A percentile compares a stretch with the other conserved stretches of the same genome.
These are phyloP conservation scores for Boletus eberwhitei DNA, from an alignment of 768 basidiomycete genomes.

Conservation along the genomic window DNA sequence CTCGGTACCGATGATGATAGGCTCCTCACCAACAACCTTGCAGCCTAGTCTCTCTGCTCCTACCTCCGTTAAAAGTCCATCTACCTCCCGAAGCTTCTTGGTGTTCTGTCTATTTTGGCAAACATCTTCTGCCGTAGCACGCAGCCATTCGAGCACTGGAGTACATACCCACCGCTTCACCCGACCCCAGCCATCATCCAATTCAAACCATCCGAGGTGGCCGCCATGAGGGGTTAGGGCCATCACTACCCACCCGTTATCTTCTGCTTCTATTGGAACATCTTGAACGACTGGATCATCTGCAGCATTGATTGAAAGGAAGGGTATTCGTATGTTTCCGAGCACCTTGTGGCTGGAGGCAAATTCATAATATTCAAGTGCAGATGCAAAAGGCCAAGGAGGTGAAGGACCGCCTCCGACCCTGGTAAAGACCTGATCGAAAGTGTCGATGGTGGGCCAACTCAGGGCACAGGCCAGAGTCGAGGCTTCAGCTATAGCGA, in stretches of 20 bases:
- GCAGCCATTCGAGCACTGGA: constrained; percentile 73
- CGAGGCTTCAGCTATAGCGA: constrained; percentile 48
- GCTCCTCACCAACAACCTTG: constrained; percentile 52
- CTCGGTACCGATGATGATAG: constrained; percentile 49
- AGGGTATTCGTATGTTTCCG: constrained; percentile 61
- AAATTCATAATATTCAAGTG: constrained; percentile 46
- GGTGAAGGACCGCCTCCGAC: constrained; percentile 67
- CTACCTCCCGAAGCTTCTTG: constrained; percentile 42
- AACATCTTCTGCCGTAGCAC: constrained; percentile 52
- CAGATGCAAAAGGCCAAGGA: constrained; percentile 45
- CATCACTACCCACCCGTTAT: constrained; percentile 54
- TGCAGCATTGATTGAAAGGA: constrained; percentile 68
- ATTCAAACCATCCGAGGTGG: constrained; percentile 83
- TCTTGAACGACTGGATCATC: constrained; percentile 75
- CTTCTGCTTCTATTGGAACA: constrained; percentile 54
- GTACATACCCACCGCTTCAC: constrained; percentile 60
- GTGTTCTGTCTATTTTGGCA: constrained; percentile 34
- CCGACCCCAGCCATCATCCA: constrained; percentile 33
- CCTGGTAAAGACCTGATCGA: constrained; percentile 64
- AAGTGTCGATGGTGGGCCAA: constrained; percentile 51
- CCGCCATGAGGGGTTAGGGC: constrained; percentile 64
- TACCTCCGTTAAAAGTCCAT: constrained; percentile 61
- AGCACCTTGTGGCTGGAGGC: constrained; percentile 62
- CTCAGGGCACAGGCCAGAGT: constrained; percentile 45
- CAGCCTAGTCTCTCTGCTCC: constrained; percentile 56